Conservation (phyloP, 2,329 filamentous ascomycete genomes). For the Aspergillus sojae region DNA sequence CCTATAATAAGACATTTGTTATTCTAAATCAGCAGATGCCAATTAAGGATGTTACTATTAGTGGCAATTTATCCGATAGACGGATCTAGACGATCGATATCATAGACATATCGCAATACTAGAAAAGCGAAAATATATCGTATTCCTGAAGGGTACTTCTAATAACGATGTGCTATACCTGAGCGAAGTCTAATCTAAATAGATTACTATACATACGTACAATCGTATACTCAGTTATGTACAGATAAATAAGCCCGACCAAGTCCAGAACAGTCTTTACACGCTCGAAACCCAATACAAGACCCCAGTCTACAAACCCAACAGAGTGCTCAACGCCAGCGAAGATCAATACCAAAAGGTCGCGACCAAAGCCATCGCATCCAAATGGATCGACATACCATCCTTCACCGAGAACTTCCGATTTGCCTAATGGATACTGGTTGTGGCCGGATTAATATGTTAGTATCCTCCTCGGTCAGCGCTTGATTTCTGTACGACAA, state of each 20-base stretch:
- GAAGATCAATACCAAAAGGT: slow-evolving; percentile 20
- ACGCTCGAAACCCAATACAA: background rate
- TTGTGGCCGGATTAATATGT: slow-evolving; percentile 2
- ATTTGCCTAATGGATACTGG: slow-evolving; percentile 25
- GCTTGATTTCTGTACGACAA: background rate
- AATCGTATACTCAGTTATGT: background rate
- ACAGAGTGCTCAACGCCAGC: slow-evolving; percentile 20
- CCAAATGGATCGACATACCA: slow-evolving; percentile 49
- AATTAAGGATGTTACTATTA: too few species aligned
- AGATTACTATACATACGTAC: too few species aligned
- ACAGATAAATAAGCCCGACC: background rate
- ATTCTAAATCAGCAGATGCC: background rate
- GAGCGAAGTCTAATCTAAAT: background rate
- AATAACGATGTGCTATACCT: background rate
- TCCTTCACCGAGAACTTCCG: slow-evolving; percentile 40
- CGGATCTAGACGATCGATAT: background rate
- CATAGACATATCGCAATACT: background rate
- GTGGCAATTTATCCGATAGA: background rate
- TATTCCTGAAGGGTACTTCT: too few species aligned
- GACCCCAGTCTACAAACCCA: background rate
- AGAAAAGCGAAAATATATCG: background rate
- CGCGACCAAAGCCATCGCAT: slow-evolving; percentile 40
- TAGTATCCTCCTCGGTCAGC: background rate
- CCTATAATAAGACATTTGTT: background rate
- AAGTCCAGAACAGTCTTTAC: background rate